A percentile compares a stretch with the other conserved stretches of the same genome.
Evolutionary conservation across 2,329 filamentous ascomycete species (phyloP).

Genomic region (Shiraia bambusicola): DNA sequence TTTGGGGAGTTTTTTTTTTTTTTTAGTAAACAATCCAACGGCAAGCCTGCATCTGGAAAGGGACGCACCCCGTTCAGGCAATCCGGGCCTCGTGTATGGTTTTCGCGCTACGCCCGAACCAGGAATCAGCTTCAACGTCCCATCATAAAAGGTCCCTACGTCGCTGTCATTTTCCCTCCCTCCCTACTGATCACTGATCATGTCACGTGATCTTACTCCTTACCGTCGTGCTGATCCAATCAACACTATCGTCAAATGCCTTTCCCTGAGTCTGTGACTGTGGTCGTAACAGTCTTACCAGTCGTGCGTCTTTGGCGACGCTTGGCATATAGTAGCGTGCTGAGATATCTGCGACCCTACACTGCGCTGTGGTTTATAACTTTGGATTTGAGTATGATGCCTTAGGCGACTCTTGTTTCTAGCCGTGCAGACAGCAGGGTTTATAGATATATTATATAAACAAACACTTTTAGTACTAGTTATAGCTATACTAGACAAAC

Average conservation of each 20-base stretch:
- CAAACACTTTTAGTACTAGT: neutral
- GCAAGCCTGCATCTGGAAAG: slow-evolving; percentile 15
- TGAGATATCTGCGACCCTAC: slow-evolving; percentile 4
- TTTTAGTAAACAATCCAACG: slow-evolving; percentile 12
- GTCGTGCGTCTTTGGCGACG: slow-evolving; percentile 5
- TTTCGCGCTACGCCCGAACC: slow-evolving; percentile 10
- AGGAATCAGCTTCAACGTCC: slow-evolving; percentile 11
- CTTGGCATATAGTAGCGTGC: slow-evolving; percentile 8
- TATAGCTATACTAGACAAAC: neutral
- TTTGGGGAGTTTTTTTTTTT: neutral
- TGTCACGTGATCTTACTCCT: no score
- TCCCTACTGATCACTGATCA: no score
- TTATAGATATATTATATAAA: neutral
- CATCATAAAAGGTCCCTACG: slow-evolving; percentile 14
- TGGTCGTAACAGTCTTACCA: no score
- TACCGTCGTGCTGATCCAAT: no score
- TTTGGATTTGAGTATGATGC: neutral
- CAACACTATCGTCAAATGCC: no score
- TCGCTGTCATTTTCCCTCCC: slow-evolving; percentile 9
- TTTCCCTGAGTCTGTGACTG: no score
- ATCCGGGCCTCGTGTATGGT: slow-evolving; percentile 9
- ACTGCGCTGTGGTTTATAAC: slow-evolving; percentile 5
- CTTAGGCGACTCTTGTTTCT: slow-evolving; percentile 2
- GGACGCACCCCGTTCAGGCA: slow-evolving; percentile 9
- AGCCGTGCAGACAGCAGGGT: neutral